Evolutionary conservation across 2,329 filamentous ascomycete genomes (phyloP), one percentile per base, ranked within the genome.

Genomic region (Curvularia lunata): DNA sequence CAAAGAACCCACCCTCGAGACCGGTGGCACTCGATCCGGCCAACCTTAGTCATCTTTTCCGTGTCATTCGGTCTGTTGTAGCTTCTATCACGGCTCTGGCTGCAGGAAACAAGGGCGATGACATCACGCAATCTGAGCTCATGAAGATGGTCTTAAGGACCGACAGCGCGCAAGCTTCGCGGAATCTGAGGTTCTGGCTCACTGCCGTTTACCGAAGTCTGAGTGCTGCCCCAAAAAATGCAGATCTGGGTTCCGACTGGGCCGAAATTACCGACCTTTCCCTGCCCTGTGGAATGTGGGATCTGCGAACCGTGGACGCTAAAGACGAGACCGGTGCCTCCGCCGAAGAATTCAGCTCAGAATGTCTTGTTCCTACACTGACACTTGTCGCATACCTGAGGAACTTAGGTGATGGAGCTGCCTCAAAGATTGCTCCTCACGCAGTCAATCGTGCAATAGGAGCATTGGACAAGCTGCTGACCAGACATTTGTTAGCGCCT

Each of bases 401-500:
- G 45, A 50, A 16, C 9, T 23, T 59, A 10, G 58, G 59, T 18
- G 30, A 47, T 21, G 21, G 43, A 45, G 38, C 52, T 7, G 19
- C 32, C 10, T 38, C 53, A 5, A 56, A 48, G 25, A 25, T 25
- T 3, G 38, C 58, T 10, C 23, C 43, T 3, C 30, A 18, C 18
- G 48, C 54, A 6, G 25, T 62, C 1, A 54, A 62, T 13, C 56
- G 56, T 28, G 59, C 67, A 7, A 63, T 56, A 16, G 59, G 61
- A 8, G 38, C 45, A 18, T 54, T 80, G 18, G 77, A 80, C 46
- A 71, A 64, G 52, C 59, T 79, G 4, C 47, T 82, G 25, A 77
- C 76, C 5, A 78, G 73, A 58, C 80, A 83, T 54, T 42, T 81
- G 8, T 75, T 82, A 42, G 64, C 76, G 5, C 79, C 79, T 13